Conservation (phyloP, 495 filamentous ascomycete genomes). For the Podospora pseudopauciseta region DNA sequence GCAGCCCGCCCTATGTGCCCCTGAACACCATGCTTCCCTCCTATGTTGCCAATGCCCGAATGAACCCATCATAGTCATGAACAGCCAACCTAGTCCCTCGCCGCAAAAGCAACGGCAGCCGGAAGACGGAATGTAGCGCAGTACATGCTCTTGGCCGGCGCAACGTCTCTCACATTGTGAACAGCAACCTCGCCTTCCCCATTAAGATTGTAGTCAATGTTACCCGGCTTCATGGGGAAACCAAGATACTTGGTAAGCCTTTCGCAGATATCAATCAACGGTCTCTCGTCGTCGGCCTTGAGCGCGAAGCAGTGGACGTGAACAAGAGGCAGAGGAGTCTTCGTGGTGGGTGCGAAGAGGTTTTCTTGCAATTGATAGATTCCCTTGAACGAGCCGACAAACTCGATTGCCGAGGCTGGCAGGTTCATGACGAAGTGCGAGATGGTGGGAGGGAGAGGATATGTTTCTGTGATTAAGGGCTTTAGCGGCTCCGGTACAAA, state of each 20-base stretch:
- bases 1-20: background rate
- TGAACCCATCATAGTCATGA: background rate
- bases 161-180: conserved; percentile 79
- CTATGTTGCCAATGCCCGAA: background rate
- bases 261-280: conserved; percentile 60
- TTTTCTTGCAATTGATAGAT: conserved; percentile 66
- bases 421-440: conserved; percentile 97
- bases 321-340: conserved; percentile 65
- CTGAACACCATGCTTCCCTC: background rate
- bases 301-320: conserved; percentile 89
- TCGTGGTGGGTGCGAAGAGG: conserved; percentile 60
- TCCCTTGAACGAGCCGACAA: conserved; percentile 80
- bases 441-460: conserved; percentile 64
- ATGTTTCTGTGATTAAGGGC: conserved; percentile 36
- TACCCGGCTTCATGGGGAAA: conserved; percentile 56
- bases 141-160: conserved; percentile 93
- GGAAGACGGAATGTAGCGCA: conserved; percentile 90
- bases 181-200: conserved; percentile 58
- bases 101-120: conserved; percentile 69
- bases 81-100: conserved; percentile 23
- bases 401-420: conserved; percentile 79
- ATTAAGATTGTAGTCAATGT: conserved; percentile 36
- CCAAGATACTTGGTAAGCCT: conserved; percentile 60
- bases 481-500: conserved; percentile 7
- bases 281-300: conserved; percentile 64